A percentile compares a stretch with the other conserved stretches of the same genome.
These are phyloP conservation scores for Cladophialophora immunda DNA, from an alignment of 2,329 filamentous ascomycete genomes.

Conservation along the genomic window DNA sequence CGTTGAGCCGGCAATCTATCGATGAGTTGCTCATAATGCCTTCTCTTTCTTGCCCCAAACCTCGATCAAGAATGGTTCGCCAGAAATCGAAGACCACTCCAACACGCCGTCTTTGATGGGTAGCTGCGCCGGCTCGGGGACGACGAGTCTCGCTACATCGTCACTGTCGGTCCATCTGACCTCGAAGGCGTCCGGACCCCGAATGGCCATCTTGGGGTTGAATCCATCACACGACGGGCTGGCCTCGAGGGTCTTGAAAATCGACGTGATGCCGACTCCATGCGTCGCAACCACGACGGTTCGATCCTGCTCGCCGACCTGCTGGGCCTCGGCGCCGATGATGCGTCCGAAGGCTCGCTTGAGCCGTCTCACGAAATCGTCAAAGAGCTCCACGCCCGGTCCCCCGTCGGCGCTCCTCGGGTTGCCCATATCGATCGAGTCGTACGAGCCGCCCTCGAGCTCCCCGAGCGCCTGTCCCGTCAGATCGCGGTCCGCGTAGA, in stretches of 20 bases:
- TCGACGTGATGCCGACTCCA: conserved; percentile 32
- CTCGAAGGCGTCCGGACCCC: conserved; percentile 33
- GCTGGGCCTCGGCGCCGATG: conserved; percentile 23
- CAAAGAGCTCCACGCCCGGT: conserved; percentile 32
- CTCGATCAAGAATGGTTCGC: conserved; percentile 33
- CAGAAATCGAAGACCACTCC: conserved; percentile 26
- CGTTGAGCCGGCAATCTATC: neutral
- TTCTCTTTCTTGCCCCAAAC: conserved; percentile 37
- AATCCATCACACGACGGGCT: conserved; percentile 28
- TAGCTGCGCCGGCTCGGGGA: conserved; percentile 22
- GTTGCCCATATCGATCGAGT: conserved; percentile 33
- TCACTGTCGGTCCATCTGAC: conserved; percentile 36
- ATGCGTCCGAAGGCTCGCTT: conserved; percentile 28
- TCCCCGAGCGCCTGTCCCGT: conserved; percentile 31
- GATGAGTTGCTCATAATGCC: conserved; percentile 18
- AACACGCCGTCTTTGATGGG: conserved; percentile 26
- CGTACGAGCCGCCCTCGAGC: conserved; percentile 32
- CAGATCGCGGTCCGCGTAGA: conserved; percentile 26
- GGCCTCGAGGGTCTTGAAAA: conserved; percentile 31
- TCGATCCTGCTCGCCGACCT: conserved; percentile 17
- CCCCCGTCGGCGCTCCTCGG: conserved; percentile 31
- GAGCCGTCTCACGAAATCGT: conserved; percentile 32
- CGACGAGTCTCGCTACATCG: conserved; percentile 29
- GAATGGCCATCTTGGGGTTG: conserved; percentile 26
- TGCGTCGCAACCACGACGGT: conserved; percentile 34